phyloP scores from a whole-genome alignment of 805 yeast species.

The Metschnikowia cerradonensis region DNA sequence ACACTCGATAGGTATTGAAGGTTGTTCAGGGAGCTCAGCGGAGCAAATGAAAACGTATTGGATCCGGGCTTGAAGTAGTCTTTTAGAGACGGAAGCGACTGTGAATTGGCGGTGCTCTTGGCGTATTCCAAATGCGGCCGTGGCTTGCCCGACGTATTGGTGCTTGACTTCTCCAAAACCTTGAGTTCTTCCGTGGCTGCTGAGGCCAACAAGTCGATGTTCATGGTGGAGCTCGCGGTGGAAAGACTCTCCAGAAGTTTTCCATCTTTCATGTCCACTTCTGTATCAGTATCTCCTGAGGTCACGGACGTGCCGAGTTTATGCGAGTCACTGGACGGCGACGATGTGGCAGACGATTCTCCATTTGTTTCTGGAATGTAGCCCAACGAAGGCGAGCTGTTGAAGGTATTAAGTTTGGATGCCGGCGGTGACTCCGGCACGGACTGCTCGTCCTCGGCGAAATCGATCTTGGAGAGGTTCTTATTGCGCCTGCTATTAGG shows the following conservation, averaged over 20 bases:
- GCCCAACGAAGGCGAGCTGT: slow-evolving; percentile 4
- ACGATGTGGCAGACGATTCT: slow-evolving; percentile 4
- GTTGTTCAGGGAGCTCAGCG: slow-evolving; percentile 17
- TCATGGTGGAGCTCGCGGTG: slow-evolving; percentile 22
- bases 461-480: slow-evolving; percentile 21
- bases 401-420: not conserved
- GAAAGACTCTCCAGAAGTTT: slow-evolving; percentile 2
- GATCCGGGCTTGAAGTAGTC: slow-evolving; percentile 37
- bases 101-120: slow-evolving; percentile 30
- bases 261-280: slow-evolving; percentile 7
- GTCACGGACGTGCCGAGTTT: not conserved
- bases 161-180: slow-evolving; percentile 29
- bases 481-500: slow-evolving; percentile 64
- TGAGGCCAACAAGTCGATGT: slow-evolving; percentile 49
- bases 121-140: slow-evolving; percentile 4
- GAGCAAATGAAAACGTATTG: slow-evolving; percentile 7
- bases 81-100: slow-evolving; percentile 49
- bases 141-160: slow-evolving; percentile 4
- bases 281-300: slow-evolving; percentile 3
- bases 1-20: slow-evolving; percentile 39
- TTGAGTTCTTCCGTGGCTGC: slow-evolving; percentile 55
- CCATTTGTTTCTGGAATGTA: not conserved
- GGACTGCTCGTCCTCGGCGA: not conserved
- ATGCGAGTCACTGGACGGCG: slow-evolving; percentile 5
- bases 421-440: not conserved